Percentiles rank a stretch among this genome's conserved stretches.
Evolutionary conservation across 352 stramenopile genomes (phyloP).

Genomic region (Globisporangium emineosum): DNA sequence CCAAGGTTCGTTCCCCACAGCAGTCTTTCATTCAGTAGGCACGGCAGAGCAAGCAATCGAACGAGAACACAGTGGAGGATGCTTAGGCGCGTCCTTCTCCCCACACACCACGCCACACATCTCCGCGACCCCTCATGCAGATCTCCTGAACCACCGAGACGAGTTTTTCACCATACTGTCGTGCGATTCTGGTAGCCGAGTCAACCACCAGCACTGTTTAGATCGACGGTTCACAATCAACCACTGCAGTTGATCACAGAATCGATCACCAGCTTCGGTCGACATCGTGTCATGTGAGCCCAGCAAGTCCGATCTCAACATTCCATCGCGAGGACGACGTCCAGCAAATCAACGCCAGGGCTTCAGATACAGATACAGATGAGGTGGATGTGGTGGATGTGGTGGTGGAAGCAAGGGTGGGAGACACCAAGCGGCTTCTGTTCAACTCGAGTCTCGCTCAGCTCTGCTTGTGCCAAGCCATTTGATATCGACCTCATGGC

Average conservation of each 20-base stretch:
- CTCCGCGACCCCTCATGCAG: too few relatives aligned
- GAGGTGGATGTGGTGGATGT: neutral
- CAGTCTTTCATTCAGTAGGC: neutral
- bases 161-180: neutral
- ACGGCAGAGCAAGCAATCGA: constrained; percentile 2
- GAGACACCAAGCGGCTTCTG: too few relatives aligned
- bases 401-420: neutral
- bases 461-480: neutral
- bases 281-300: neutral
- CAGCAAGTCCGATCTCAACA: neutral
- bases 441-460: too few relatives aligned
- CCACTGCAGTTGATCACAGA: neutral
- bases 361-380: neutral
- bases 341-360: neutral
- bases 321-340: neutral
- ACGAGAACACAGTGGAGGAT: constrained; percentile 1
- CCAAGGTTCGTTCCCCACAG: constrained; percentile 79
- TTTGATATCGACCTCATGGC: neutral
- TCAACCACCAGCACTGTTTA: neutral
- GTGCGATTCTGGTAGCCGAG: neutral
- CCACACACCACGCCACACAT: too few relatives aligned
- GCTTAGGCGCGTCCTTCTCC: neutral
- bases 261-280: neutral
- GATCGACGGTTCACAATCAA: neutral
- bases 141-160: neutral